These are phyloP conservation scores for Stenogyne calaminthoides DNA, from an alignment of 305 asterid species.

Conservation along the genomic window DNA sequence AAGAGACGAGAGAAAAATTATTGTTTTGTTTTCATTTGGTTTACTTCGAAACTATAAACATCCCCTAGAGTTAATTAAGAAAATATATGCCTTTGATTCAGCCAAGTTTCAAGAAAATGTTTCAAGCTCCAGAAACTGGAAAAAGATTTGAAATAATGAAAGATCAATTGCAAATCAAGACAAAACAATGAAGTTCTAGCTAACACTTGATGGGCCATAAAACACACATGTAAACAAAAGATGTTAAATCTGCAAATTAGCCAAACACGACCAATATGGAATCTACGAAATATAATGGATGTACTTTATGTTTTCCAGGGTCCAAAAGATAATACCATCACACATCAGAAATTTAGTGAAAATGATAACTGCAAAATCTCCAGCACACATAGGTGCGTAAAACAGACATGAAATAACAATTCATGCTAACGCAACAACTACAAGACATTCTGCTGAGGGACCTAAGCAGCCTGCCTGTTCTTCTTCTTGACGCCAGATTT, in stretches of 20 bases:
- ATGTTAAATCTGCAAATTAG: background rate
- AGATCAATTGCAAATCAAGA: background rate
- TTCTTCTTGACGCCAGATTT: constrained; percentile 86
- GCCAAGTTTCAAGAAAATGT: background rate
- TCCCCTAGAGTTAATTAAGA: too few species aligned
- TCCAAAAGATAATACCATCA: constrained; percentile 7
- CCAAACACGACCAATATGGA: background rate
- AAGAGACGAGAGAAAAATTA: background rate
- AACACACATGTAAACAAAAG: background rate
- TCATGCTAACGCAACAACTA: background rate
- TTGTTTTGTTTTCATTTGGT: background rate
- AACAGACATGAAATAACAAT: background rate
- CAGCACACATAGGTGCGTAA: background rate
- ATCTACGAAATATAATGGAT: background rate
- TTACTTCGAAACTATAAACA: too few species aligned
- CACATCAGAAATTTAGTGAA: background rate
- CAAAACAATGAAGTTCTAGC: background rate
- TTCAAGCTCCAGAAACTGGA: background rate
- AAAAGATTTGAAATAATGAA: too few species aligned
- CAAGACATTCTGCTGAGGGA: constrained; percentile 22
- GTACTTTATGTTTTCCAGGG: background rate
- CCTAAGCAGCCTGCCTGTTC: constrained; percentile 64
- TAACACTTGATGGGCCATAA: background rate
- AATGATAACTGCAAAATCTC: constrained; percentile 15
- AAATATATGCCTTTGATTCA: too few species aligned